These are phyloP conservation scores for Silene latifolia DNA, from an alignment of 148 eudicot species.

Conservation along the genomic window DNA sequence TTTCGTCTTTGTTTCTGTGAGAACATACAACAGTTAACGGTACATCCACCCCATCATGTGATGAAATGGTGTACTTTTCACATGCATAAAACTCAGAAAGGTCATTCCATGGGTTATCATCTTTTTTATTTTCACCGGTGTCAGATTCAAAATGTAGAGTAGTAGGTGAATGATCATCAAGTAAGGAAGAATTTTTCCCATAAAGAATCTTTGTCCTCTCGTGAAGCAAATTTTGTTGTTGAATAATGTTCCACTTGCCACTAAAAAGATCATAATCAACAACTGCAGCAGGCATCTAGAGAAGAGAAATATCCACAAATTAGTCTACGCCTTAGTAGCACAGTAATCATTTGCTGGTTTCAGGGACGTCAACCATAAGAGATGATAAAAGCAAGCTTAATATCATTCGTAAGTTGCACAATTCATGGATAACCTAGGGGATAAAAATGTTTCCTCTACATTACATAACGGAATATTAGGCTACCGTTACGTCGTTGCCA, in stretches of 20 bases:
- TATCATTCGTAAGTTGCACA: too few species aligned
- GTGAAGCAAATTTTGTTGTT: constrained; percentile 83
- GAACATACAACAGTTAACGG: constrained; percentile 77
- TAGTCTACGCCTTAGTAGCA: neutral
- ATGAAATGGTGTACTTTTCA: constrained; percentile 60
- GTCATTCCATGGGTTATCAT: constrained; percentile 65
- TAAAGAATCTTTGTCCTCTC: constrained; percentile 76
- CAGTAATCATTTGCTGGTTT: neutral
- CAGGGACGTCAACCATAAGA: neutral
- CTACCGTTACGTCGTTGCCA: too few species aligned
- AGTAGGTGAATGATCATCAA: constrained; percentile 26
- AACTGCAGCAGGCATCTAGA: constrained; percentile 95
- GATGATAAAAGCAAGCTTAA: neutral
- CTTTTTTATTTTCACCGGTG: constrained; percentile 24
- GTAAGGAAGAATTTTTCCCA: constrained; percentile 55
- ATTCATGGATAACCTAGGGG: too few species aligned
- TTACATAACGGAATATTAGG: too few species aligned
- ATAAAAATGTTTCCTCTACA: too few species aligned
- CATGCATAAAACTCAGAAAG: constrained; percentile 90
- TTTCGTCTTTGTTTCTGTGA: constrained; percentile 46
- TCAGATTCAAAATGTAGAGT: constrained; percentile 30
- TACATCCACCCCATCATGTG: constrained; percentile 64
- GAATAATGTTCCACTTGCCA: constrained; percentile 82
- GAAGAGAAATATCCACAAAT: neutral
- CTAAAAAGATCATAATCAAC: constrained; percentile 77